Conservation (phyloP, 345 rosid species). For the Durio zibethinus region DNA sequence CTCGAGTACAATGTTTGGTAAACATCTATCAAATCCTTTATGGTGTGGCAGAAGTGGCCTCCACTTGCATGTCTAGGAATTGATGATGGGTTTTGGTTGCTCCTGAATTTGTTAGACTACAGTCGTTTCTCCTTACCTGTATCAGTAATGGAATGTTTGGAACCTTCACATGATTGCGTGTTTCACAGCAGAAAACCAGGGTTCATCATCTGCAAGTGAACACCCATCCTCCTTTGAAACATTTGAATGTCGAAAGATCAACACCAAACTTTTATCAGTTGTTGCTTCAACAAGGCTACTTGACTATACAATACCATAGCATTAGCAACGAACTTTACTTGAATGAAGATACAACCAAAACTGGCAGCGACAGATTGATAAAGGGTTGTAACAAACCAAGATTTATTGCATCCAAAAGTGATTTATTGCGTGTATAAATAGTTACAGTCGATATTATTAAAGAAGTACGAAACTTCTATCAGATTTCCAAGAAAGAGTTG, state of each 20-base stretch:
- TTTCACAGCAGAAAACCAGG: neutral
- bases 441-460: neutral
- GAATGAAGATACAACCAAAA: neutral
- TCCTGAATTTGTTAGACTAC: neutral
- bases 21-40: neutral
- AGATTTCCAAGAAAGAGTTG: constrained; percentile 55
- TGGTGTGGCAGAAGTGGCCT: neutral
- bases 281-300: neutral
- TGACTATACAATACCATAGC: neutral
- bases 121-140: neutral
- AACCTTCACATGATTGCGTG: neutral
- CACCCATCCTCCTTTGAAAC: neutral
- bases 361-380: neutral
- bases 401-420: constrained; percentile 9
- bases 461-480: constrained; percentile 18
- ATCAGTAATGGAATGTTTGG: neutral
- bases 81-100: neutral
- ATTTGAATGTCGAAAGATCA: neutral
- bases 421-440: neutral
- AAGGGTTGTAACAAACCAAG: neutral
- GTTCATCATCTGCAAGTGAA: neutral
- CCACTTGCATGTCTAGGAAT: neutral
- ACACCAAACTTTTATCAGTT: neutral
- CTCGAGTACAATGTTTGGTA: neutral
- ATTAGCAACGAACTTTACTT: neutral